Conservation (phyloP, 2,329 filamentous ascomycete species). For the Penicillium sp. region DNA sequence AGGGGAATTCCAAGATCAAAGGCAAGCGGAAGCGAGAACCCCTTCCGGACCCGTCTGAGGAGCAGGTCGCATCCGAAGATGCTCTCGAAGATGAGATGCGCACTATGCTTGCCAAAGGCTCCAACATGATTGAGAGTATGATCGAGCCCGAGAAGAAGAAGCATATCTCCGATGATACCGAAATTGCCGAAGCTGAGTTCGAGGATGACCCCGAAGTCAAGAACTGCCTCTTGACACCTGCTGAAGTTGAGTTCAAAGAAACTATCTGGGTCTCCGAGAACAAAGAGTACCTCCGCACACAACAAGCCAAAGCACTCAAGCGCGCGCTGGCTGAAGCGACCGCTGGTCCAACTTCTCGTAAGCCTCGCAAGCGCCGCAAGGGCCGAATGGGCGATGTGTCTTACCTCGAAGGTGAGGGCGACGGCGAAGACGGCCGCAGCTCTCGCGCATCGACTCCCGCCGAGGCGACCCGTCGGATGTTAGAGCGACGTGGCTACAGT, state of each 20-base stretch:
- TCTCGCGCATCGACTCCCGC: constrained; percentile 62
- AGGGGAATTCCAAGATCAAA: constrained; percentile 25
- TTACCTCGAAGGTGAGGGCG: constrained; percentile 44
- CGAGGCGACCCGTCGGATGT: constrained; percentile 63
- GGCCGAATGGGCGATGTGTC: constrained; percentile 45
- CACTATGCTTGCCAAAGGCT: constrained; percentile 53
- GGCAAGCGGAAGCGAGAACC: constrained; percentile 24
- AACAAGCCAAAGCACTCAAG: constrained; percentile 77
- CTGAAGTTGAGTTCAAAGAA: constrained; percentile 78
- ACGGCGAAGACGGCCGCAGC: constrained; percentile 60
- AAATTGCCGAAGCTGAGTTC: constrained; percentile 76
- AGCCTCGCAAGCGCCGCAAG: constrained; percentile 49
- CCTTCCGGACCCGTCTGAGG: constrained; percentile 52
- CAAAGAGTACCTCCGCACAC: constrained; percentile 81
- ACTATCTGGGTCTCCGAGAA: constrained; percentile 93
- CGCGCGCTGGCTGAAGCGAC: constrained; percentile 58
- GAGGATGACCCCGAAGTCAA: constrained; percentile 81
- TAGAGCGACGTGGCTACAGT: constrained; percentile 64
- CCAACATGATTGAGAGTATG: constrained; percentile 32
- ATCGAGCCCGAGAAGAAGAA: constrained; percentile 28
- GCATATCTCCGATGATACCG: constrained; percentile 49
- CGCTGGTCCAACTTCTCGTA: constrained; percentile 34
- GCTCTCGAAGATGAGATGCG: constrained; percentile 64
- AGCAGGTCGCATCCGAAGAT: constrained; percentile 56
- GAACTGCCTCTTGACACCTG: constrained; percentile 67